Conservation (phyloP, 305 asterid genomes). For the Solanum chacoense region DNA sequence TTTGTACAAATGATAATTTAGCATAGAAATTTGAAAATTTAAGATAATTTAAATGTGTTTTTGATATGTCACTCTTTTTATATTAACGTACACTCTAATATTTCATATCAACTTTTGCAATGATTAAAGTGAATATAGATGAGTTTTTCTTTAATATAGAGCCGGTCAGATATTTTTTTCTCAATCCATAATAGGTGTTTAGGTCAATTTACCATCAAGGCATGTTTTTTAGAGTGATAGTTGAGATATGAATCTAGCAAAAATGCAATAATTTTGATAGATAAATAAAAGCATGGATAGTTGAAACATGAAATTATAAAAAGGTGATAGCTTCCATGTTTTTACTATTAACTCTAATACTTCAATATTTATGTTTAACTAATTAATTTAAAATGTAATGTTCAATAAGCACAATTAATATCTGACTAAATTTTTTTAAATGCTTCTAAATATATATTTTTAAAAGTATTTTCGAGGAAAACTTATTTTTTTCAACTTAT, state of each 20-base stretch:
- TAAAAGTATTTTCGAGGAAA: not conserved
- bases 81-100: no score
- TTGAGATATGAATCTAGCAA: fast-evolving
- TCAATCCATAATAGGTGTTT: not conserved
- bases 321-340: not conserved
- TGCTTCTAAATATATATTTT: not conserved
- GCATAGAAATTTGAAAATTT: not conserved
- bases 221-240: not conserved
- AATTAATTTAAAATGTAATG: not conserved
- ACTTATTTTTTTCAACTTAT: not conserved
- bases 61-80: no score
- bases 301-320: not conserved
- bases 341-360: not conserved
- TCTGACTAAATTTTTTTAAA: no score
- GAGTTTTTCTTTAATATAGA: not conserved
- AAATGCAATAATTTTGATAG: not conserved
- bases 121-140: not conserved
- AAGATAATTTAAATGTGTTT: no score
- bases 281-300: not conserved
- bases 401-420: not conserved
- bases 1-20: not conserved
- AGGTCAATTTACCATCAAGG: not conserved
- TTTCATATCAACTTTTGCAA: fast-evolving
- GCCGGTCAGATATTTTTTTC: not conserved
- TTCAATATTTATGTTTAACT: no score